Evolutionary conservation across 192 early-diverging fungal genomes (phyloP), one percentile per base, ranked within the genome.

Genomic region (Entomortierella parvispora): DNA sequence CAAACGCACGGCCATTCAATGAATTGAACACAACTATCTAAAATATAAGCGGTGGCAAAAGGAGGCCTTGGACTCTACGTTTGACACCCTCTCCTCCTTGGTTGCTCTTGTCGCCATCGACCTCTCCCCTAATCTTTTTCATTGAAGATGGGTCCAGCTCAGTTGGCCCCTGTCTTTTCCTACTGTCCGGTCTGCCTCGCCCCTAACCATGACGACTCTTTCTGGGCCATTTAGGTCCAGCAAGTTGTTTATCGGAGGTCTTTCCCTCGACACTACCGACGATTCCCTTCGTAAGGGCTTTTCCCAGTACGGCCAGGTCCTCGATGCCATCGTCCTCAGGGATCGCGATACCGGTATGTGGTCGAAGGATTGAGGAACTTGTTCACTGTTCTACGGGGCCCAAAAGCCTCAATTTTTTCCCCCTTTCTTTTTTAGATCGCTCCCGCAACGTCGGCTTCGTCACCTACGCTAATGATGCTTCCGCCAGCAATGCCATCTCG

Each of bases 401-500:
- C 49, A n/a, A 1, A 23, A 18, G 14, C 32, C 44, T 20, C 6
- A 32, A 31, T 12, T 18, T 14, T n/a, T 25, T n/a, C n/a, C 17
- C 17, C 33, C 23, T 25, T 14, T 8, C 31, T n/a, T n/a, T n/a
- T 49, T 1, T 68, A 91, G 91, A 86, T 55, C 89, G 90, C 72
- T 92, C 91, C 62, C 88, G 91, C 62, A 93, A 93, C 22, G 94
- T 93, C 79, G 95, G 95, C 26, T 95, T 96, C 76, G 92, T 94
- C 51, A 92, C 86, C 67, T 87, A 84, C 50, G 61, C 47, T 55
- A 69, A 57, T 50, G 54, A 71, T 17, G 69, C 72, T 2, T 78
- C 74, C 11, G 92, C 92, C 59, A 62, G 87, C 44, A 34, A 32
- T 10, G 93, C 95, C 54, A 86, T 94, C 53, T 47, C 83, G 14